These are phyloP conservation scores for Scedosporium minutisporum DNA, from an alignment of 2,329 filamentous ascomycete species.

Conservation along the genomic window DNA sequence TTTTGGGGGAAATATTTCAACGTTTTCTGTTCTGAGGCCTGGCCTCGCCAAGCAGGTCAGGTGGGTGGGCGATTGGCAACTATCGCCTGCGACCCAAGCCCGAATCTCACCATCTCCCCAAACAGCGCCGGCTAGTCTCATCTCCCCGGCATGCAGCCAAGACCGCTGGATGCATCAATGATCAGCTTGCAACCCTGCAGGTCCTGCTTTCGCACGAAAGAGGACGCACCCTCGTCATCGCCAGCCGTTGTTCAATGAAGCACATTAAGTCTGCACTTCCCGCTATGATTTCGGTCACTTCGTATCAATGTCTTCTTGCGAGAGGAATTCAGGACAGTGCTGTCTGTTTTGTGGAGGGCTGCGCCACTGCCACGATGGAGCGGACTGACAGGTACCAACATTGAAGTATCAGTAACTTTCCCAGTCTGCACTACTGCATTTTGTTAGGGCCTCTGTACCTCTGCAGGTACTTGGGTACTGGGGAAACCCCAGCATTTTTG, in stretches of 20 bases:
- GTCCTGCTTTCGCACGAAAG: neutral
- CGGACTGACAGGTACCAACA: neutral
- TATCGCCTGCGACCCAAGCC: neutral
- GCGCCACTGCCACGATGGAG: neutral
- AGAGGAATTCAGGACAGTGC: neutral
- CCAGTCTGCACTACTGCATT: too few species aligned
- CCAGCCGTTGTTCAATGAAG: neutral
- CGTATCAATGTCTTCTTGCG: too few species aligned
- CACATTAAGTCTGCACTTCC: neutral
- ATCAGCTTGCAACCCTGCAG: neutral
- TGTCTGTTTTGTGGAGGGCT: neutral
- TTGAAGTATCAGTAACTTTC: too few species aligned
- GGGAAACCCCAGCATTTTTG: neutral
- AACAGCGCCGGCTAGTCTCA: neutral
- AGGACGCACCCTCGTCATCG: neutral
- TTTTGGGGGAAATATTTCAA: too few species aligned
- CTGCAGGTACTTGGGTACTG: neutral
- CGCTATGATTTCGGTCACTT: neutral
- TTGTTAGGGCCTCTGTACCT: neutral
- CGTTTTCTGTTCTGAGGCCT: too few species aligned
- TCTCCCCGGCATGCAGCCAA: neutral
- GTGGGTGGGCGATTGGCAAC: neutral
- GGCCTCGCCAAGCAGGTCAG: neutral
- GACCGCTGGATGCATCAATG: neutral
- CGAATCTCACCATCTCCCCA: neutral